Evolutionary conservation across 2,329 filamentous ascomycete genomes (phyloP).

Genomic region (Colletotrichum gloeosporioides): DNA sequence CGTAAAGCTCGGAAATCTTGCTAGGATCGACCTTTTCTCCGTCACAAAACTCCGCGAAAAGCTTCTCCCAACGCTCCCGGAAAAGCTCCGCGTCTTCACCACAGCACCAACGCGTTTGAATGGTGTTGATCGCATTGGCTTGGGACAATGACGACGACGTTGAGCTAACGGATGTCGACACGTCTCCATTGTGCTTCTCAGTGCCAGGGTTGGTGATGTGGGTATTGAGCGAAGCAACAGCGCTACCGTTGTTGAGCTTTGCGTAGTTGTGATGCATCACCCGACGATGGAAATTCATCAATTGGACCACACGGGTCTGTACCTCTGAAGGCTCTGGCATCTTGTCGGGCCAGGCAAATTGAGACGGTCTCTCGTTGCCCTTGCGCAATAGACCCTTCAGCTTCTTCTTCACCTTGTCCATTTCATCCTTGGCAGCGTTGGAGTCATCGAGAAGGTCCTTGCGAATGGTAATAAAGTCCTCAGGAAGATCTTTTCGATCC

Average conservation of each 20-base stretch:
- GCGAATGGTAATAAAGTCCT: conserved; percentile 87
- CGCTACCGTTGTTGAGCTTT: conserved; percentile 71
- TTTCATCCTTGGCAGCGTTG: conserved; percentile 97
- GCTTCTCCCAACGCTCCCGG: conserved; percentile 96
- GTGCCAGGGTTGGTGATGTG: conserved; percentile 57
- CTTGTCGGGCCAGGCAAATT: conserved; percentile 97
- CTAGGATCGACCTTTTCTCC: conserved; percentile 97
- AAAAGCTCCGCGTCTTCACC: conserved; percentile 95
- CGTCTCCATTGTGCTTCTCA: conserved; percentile 49
- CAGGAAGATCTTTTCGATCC: conserved; percentile 81
- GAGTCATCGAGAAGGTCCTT: conserved; percentile 97
- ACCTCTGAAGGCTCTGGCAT: conserved; percentile 95
- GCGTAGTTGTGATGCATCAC: conserved; percentile 96
- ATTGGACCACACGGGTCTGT: conserved; percentile 86
- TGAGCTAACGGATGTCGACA: conserved; percentile 41
- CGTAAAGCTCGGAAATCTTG: conserved; percentile 97
- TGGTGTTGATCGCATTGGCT: conserved; percentile 67
- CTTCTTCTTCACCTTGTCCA: conserved; percentile 99
- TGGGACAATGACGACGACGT: conserved; percentile 60
- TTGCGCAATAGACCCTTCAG: conserved; percentile 90
- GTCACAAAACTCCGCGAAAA: conserved; percentile 96
- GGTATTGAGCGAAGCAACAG: conserved; percentile 66
- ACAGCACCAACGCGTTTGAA: conserved; percentile 94
- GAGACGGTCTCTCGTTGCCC: conserved; percentile 89
- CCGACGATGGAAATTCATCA: conserved; percentile 96